phyloP scores from a whole-genome alignment of 148 eudicot species.

The Oxyria digyna region DNA sequence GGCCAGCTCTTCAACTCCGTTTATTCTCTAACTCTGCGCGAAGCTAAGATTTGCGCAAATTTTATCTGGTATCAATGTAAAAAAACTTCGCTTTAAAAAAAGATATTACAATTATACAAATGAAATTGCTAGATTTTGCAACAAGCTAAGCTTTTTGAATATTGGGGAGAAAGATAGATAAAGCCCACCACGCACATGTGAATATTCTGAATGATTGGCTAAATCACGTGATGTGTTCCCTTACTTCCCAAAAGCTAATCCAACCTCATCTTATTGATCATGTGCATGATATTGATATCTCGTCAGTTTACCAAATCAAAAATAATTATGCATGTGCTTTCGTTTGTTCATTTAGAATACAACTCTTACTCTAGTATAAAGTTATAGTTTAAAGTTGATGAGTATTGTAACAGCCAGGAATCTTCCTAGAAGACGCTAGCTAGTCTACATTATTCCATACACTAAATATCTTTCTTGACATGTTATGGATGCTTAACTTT shows the following conservation, averaged over 20 bases:
- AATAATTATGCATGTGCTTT: not conserved
- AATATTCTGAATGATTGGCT: conserved; percentile 5
- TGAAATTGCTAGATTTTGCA: not conserved
- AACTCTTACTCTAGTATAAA: too few relatives aligned
- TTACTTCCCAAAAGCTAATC: not conserved
- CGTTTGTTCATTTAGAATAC: not conserved
- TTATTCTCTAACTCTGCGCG: too few relatives aligned
- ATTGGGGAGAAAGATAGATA: not conserved
- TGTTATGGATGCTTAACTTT: too few relatives aligned
- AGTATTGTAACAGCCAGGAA: not conserved
- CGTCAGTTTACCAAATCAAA: not conserved
- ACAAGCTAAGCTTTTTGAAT: not conserved
- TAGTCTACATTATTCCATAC: too few relatives aligned
- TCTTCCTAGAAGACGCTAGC: not conserved
- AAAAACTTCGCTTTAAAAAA: too few relatives aligned
- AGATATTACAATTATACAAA: not conserved
- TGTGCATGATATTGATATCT: too few relatives aligned
- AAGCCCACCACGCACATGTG: conserved; percentile 7
- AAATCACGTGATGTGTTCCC: not conserved
- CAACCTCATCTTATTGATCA: not conserved
- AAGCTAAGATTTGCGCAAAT: too few relatives aligned
- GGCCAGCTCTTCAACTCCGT: too few relatives aligned
- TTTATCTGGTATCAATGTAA: too few relatives aligned
- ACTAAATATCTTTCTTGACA: too few relatives aligned
- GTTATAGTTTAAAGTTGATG: not conserved